Conservation (phyloP, 768 basidiomycete genomes). For the Floccularia luteovirens region DNA sequence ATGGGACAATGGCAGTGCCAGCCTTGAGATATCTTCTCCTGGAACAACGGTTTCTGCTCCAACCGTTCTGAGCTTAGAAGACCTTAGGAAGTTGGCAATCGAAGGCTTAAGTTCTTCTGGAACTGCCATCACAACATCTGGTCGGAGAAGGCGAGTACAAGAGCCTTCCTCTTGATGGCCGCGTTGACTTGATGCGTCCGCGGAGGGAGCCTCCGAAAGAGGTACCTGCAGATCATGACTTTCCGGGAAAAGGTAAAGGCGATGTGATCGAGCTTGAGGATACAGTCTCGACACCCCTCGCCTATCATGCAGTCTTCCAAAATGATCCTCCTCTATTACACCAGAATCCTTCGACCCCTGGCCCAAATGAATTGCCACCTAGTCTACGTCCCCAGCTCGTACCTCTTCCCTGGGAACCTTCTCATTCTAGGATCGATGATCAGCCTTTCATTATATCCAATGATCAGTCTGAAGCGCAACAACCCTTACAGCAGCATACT, state of each 20-base stretch:
- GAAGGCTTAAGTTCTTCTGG: conserved; percentile 39
- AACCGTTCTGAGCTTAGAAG: conserved; percentile 48
- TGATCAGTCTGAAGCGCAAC: too few relatives aligned
- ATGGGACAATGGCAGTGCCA: conserved; percentile 51
- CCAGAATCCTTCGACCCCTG: conserved; percentile 55
- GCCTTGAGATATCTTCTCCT: conserved; percentile 10
- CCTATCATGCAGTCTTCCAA: conserved; percentile 11
- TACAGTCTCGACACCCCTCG: conserved; percentile 5
- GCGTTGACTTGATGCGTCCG: conserved; percentile 81
- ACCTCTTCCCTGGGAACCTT: conserved; percentile 43
- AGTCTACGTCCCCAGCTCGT: conserved; percentile 44
- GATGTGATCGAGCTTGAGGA: neutral
- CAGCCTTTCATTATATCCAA: too few relatives aligned
- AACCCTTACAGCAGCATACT: too few relatives aligned
- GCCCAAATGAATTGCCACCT: conserved; percentile 52
- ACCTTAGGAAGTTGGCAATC: conserved; percentile 54
- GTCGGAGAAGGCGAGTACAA: conserved; percentile 65
- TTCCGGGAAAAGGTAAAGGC: neutral
- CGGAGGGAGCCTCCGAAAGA: conserved; percentile 10
- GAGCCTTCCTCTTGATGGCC: conserved; percentile 80
- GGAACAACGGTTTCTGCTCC: conserved; percentile 14
- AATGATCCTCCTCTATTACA: conserved; percentile 20
- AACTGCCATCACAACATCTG: conserved; percentile 9
- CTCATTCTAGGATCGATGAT: conserved; percentile 9
- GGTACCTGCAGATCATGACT: too few relatives aligned